phyloP scores from a whole-genome alignment of 768 basidiomycete genomes.

The Pleurotus giganteus region DNA sequence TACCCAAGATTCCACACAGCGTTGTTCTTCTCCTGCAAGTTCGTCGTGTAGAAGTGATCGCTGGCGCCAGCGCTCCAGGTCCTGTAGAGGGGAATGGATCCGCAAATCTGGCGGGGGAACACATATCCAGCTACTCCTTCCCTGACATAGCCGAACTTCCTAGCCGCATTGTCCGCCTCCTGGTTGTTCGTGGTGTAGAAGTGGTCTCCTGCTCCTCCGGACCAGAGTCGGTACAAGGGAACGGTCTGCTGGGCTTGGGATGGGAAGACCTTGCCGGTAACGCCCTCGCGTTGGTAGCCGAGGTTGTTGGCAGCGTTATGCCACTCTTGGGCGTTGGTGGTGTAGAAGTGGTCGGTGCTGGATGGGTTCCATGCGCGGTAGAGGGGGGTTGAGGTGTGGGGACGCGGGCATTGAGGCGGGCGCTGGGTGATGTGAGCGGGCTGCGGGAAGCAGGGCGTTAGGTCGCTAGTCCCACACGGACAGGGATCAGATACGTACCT shows the following conservation, averaged over 20 bases:
- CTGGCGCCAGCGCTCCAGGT: no score
- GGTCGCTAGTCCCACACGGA: not conserved
- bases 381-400: not conserved
- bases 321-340: not conserved
- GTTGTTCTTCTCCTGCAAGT: no score
- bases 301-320: not conserved
- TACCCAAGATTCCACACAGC: no score
- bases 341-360: slow-evolving; percentile 2
- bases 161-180: not conserved
- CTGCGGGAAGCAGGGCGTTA: not conserved
- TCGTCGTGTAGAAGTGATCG: no score
- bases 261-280: not conserved
- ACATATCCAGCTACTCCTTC: not conserved
- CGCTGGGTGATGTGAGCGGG: not conserved
- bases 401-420: not conserved
- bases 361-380: not conserved
- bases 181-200: not conserved
- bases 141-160: not conserved
- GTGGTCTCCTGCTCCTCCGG: not conserved
- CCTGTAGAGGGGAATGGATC: no score
- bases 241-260: not conserved
- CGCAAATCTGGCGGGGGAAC: no score
- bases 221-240: slow-evolving; percentile 4
- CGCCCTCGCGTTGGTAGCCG: not conserved
- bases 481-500: not conserved